Conservation (phyloP, 495 filamentous ascomycete genomes). For the Coniosporium apollinis region DNA sequence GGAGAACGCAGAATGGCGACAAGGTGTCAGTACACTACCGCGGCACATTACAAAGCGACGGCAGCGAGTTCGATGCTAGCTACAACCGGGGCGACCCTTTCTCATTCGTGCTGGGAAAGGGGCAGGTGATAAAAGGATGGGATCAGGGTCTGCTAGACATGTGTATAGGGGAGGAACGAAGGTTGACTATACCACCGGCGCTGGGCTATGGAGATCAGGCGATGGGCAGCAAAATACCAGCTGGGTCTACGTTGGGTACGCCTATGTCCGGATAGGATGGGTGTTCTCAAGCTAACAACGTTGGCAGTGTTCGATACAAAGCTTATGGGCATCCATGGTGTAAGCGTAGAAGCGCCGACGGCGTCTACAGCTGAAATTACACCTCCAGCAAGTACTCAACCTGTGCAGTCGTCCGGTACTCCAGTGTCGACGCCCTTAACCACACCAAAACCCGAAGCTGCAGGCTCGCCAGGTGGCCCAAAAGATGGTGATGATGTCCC, state of each 20-base stretch:
- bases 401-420: too few relatives aligned
- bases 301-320: conserved; percentile 75
- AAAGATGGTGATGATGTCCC: too few relatives aligned
- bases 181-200: conserved; percentile 75
- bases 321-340: conserved; percentile 72
- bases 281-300: conserved; percentile 11
- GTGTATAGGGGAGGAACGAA: conserved; percentile 94
- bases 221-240: conserved; percentile 59
- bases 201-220: conserved; percentile 63
- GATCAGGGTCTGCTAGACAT: conserved; percentile 83
- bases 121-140: conserved; percentile 85
- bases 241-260: conserved; percentile 51
- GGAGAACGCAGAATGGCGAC: conserved; percentile 64
- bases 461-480: too few relatives aligned
- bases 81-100: conserved; percentile 65
- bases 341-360: conserved; percentile 25
- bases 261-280: conserved; percentile 6
- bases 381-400: too few relatives aligned
- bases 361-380: background rate
- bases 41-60: conserved; percentile 49
- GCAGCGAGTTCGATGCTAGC: conserved; percentile 40
- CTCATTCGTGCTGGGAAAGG: conserved; percentile 58
- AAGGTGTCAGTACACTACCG: conserved; percentile 72
- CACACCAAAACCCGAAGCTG: too few relatives aligned
- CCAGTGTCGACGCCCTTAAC: too few relatives aligned